A percentile compares a stretch with the other conserved stretches of the same genome.
Evolutionary conservation across 2,329 filamentous ascomycete genomes (phyloP).

Genomic region (Hirsutella minnesotensis): DNA sequence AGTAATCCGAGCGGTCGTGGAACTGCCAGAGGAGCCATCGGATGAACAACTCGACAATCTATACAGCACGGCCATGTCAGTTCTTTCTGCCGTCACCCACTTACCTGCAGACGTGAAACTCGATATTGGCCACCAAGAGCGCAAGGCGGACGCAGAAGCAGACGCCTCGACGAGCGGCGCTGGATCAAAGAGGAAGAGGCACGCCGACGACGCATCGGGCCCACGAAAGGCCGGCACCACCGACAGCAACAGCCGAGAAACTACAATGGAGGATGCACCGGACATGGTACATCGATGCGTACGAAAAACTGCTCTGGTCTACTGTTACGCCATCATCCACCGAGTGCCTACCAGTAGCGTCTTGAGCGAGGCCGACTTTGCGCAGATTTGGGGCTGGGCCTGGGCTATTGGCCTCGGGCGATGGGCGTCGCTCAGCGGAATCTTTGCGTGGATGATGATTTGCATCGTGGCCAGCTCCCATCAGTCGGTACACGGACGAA

Average conservation of each 20-base stretch:
- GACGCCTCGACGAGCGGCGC: background rate
- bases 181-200: constrained; percentile 8
- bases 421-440: constrained; percentile 34
- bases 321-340: constrained; percentile 31
- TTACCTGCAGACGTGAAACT: constrained; percentile 17
- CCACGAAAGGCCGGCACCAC: constrained; percentile 4
- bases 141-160: background rate
- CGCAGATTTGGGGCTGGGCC: constrained; percentile 31
- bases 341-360: constrained; percentile 28
- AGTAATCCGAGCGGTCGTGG: constrained; percentile 29
- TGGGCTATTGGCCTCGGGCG: constrained; percentile 33
- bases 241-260: constrained; percentile 1
- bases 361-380: constrained; percentile 26
- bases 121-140: background rate
- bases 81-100: constrained; percentile 24
- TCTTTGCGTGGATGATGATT: constrained; percentile 36
- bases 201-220: constrained; percentile 3
- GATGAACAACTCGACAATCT: constrained; percentile 26
- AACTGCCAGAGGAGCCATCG: constrained; percentile 22
- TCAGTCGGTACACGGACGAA: constrained; percentile 26
- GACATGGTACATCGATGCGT: constrained; percentile 36
- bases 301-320: constrained; percentile 33
- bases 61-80: constrained; percentile 24
- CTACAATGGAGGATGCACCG: constrained; percentile 11
- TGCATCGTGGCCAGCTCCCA: constrained; percentile 28